A percentile compares a stretch with the other conserved stretches of the same genome.
Conservation (phyloP, 345 rosid genomes). For the Eucalyptus victrix region DNA sequence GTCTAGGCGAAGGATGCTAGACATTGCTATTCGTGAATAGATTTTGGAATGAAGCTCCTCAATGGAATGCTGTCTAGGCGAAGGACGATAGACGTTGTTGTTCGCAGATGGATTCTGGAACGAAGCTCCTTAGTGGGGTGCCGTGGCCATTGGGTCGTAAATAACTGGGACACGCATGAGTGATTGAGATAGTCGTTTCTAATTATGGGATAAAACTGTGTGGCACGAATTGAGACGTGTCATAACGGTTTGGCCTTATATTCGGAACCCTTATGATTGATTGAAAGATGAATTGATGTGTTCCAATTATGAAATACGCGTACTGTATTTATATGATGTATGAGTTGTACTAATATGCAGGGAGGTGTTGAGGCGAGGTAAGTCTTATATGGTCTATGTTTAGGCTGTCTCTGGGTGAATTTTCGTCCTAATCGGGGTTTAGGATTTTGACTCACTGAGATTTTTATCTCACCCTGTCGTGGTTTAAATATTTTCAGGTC, state of each 20-base stretch:
- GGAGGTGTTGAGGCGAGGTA: rapidly evolving
- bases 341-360: no score
- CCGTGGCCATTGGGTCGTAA: rapidly evolving
- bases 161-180: no score
- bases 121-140: no score
- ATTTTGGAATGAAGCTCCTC: no score
- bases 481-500: no score
- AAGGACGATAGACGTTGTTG: rapidly evolving
- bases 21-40: rapidly evolving
- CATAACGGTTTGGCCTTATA: no score
- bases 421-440: rapidly evolving
- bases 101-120: rapidly evolving
- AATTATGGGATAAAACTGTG: no score
- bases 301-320: no score
- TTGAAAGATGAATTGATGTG: no score
- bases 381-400: no score
- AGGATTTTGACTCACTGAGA: rapidly evolving
- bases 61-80: rapidly evolving
- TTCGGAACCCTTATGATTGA: rapidly evolving
- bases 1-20: rapidly evolving
- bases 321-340: no score
- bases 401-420: rapidly evolving
- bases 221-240: rapidly evolving
- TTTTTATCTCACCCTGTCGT: rapidly evolving
- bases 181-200: rapidly evolving